Base-by-base conservation (phyloP, 805 yeast genomes). In the Lachancea kluyveri region DNA sequence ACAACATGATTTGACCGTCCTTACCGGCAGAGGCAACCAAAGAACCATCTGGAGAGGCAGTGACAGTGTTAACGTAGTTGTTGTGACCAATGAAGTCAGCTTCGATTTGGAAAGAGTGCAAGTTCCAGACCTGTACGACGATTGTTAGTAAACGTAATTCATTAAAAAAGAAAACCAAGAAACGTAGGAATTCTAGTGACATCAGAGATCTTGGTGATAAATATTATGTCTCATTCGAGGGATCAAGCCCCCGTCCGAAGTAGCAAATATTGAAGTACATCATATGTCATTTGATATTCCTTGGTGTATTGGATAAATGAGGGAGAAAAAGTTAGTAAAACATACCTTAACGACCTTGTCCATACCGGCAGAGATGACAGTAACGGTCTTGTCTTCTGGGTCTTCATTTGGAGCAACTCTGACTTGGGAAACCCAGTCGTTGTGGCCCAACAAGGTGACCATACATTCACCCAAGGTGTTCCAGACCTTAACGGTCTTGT, bases 161-260 rank as follows among this genome's bases (percentile, higher is more conserved):
- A 25, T 16, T 10, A 19, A 17, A 17, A 26, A 26, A n/a, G 26
- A 14, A 4, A 24, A 6, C 26, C 13, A n/a, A n/a, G n/a, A n/a
- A n/a, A n/a, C n/a, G n/a, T n/a, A n/a, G n/a, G n/a, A n/a, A n/a
- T n/a, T n/a, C n/a, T n/a, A n/a, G n/a, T n/a, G n/a, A 52, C 59
- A 78, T 88, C 96, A 88, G 96, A 83, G 95, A 87, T 87, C 96
- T 85, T 87, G 96, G 96, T 87, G 96, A 81, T 77, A 70, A 70
- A 62, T 61, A 44, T 64, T 70, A 78, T 79, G 95, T 90, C 96
- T 92, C 98, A 90, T 86, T 77, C 92, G 82, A 63, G 59, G 67
- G 67, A 39, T 46, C 60, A 54, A 50, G 64, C 65, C 67, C 48
- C 59, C 80, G 86, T 90, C 98, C 74, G 96, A 90, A 90, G 98